Conservation (phyloP, 257 asterid species). For the Solanum tacnaense region DNA sequence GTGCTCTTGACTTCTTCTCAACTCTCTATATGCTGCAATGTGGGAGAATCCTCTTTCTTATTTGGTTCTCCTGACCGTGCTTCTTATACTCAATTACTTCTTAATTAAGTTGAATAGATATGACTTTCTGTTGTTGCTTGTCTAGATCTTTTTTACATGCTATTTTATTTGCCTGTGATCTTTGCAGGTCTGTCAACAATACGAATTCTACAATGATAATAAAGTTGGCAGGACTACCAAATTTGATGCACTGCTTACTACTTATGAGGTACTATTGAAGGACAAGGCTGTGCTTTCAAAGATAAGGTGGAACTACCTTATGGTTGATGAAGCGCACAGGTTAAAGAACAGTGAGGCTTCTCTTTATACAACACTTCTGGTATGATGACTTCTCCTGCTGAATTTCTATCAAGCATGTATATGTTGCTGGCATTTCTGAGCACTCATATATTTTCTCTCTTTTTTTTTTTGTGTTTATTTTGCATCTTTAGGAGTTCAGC, state of each 20-base stretch:
- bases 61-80: neutral
- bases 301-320: slow-evolving; percentile 94
- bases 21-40: neutral
- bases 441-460: neutral
- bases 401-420: neutral
- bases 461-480: neutral
- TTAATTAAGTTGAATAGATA: neutral
- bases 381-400: slow-evolving; percentile 20
- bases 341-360: slow-evolving; percentile 97
- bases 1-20: neutral
- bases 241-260: slow-evolving; percentile 86
- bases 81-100: neutral
- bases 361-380: slow-evolving; percentile 65
- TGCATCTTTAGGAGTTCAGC: slow-evolving; percentile 68
- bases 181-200: slow-evolving; percentile 93
- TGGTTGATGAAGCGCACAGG: slow-evolving; percentile 99
- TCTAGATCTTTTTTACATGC: neutral
- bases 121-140: neutral
- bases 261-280: slow-evolving; percentile 90
- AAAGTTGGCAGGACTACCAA: slow-evolving; percentile 57
- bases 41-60: neutral
- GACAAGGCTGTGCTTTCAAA: slow-evolving; percentile 86
- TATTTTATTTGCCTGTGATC: slow-evolving; percentile 1
- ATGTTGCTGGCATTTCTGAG: neutral
- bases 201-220: slow-evolving; percentile 76